Evolutionary conservation across 495 filamentous ascomycete genomes (phyloP).

Genomic region (Podospora sp.): DNA sequence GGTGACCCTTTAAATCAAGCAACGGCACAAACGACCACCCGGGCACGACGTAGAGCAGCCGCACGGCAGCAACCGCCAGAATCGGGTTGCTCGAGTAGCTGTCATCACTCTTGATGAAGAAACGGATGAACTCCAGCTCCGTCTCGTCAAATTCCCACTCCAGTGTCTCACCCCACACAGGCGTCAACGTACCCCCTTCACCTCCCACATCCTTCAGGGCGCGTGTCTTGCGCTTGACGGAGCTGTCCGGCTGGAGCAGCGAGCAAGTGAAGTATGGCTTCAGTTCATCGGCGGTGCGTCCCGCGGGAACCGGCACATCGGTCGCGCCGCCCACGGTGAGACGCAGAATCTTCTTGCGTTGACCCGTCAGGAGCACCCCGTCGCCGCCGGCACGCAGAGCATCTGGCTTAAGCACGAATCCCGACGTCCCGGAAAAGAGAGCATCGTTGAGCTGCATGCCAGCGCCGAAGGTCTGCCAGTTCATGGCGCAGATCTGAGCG

Average conservation of each 20-base stretch:
- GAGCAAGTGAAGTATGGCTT: conserved; percentile 59
- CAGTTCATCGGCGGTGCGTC: conserved; percentile 39
- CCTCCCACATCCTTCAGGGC: not conserved
- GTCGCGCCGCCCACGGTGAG: conserved; percentile 54
- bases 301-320: conserved; percentile 48
- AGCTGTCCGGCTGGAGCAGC: conserved; percentile 44
- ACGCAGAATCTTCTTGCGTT: conserved; percentile 38
- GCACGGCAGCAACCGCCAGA: conserved; percentile 49
- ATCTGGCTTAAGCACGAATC: conserved; percentile 58
- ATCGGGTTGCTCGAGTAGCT: conserved; percentile 54
- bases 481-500: conserved; percentile 59
- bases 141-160: conserved; percentile 60
- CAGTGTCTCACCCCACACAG: conserved; percentile 54
- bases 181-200: conserved; percentile 41
- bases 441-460: conserved; percentile 60
- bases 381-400: conserved; percentile 51
- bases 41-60: conserved; percentile 49
- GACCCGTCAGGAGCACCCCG: conserved; percentile 38
- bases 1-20: conserved; percentile 54
- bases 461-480: conserved; percentile 60
- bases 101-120: conserved; percentile 58
- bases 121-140: conserved; percentile 54
- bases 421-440: conserved; percentile 54
- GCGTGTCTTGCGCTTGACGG: conserved; percentile 53
- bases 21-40: conserved; percentile 58